phyloP scores from a whole-genome alignment of 192 early-diverging fungal genomes.

The Phlyctochytrium arcticum region DNA sequence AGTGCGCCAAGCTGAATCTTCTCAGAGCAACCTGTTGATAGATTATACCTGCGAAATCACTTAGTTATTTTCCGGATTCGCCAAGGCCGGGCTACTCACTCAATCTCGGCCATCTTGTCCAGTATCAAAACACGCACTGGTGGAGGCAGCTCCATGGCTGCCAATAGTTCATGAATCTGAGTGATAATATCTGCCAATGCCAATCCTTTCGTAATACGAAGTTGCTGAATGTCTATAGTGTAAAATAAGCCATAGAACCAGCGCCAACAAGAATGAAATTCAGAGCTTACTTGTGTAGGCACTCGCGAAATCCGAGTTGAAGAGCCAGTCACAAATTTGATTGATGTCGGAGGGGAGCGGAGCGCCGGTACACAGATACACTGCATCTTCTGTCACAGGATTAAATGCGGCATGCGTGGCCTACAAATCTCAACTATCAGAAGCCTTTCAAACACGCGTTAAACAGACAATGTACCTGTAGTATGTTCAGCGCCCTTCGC shows the following conservation, averaged over 20 bases:
- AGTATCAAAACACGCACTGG: constrained; percentile 65
- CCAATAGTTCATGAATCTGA: constrained; percentile 65
- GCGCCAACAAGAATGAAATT: neutral
- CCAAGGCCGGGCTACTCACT: constrained; percentile 51
- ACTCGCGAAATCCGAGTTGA: constrained; percentile 80
- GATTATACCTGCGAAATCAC: constrained; percentile 57
- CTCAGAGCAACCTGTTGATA: constrained; percentile 79
- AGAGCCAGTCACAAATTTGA: constrained; percentile 66
- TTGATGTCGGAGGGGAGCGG: constrained; percentile 86
- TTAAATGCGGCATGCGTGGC: constrained; percentile 85
- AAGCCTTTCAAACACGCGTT: no score
- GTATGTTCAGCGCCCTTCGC: constrained; percentile 91
- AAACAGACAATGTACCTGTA: constrained; percentile 57
- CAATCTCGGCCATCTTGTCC: constrained; percentile 82
- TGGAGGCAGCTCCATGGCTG: constrained; percentile 69
- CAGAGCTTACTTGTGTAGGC: constrained; percentile 42
- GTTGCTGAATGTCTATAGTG: constrained; percentile 54
- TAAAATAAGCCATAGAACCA: neutral
- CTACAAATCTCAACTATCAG: constrained; percentile 12
- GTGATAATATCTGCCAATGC: constrained; percentile 89
- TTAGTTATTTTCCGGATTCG: constrained; percentile 1
- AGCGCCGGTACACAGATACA: constrained; percentile 91
- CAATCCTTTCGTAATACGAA: constrained; percentile 82
- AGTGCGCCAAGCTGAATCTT: constrained; percentile 84
- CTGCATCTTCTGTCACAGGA: constrained; percentile 64